These are phyloP conservation scores for Harringtonia lauricola DNA, from an alignment of 2,329 filamentous ascomycete genomes.

Conservation along the genomic window DNA sequence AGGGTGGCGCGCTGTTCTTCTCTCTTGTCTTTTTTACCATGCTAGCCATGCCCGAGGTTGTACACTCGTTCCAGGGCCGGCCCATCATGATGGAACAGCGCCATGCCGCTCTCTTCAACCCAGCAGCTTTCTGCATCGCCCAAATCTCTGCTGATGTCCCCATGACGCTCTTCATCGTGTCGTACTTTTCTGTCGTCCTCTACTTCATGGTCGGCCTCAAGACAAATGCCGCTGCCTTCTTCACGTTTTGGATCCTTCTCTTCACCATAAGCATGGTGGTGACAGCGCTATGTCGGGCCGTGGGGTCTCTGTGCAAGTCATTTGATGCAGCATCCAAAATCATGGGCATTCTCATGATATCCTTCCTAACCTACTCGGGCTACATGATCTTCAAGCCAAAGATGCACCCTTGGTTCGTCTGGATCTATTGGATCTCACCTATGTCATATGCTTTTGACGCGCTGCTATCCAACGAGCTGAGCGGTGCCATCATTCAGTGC, in stretches of 20 bases:
- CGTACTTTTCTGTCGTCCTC: slow-evolving; percentile 58
- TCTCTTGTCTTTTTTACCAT: slow-evolving; percentile 41
- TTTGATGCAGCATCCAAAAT: slow-evolving; percentile 54
- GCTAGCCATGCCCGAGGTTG: slow-evolving; percentile 67
- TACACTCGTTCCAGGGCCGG: slow-evolving; percentile 47
- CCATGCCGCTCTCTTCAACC: slow-evolving; percentile 39
- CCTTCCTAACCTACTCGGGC: slow-evolving; percentile 57
- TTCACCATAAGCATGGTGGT: slow-evolving; percentile 43
- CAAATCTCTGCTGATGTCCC: slow-evolving; percentile 49
- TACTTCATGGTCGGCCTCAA: slow-evolving; percentile 71
- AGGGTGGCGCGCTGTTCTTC: slow-evolving; percentile 38
- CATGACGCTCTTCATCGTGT: slow-evolving; percentile 49
- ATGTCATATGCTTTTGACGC: slow-evolving; percentile 55
- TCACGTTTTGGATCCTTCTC: slow-evolving; percentile 49
- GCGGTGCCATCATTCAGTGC: slow-evolving; percentile 39
- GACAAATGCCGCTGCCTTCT: slow-evolving; percentile 53
- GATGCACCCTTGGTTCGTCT: slow-evolving; percentile 51
- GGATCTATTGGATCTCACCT: slow-evolving; percentile 56
- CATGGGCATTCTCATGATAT: slow-evolving; percentile 44
- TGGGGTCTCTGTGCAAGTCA: slow-evolving; percentile 48
- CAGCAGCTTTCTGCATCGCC: slow-evolving; percentile 45
- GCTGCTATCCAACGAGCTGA: slow-evolving; percentile 42
- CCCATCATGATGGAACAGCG: slow-evolving; percentile 45
- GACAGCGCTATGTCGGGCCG: slow-evolving; percentile 49
- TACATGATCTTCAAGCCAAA: slow-evolving; percentile 59